Evolutionary conservation across 192 early-diverging fungal genomes (phyloP).

Genomic region (Chytriomyces sp.): DNA sequence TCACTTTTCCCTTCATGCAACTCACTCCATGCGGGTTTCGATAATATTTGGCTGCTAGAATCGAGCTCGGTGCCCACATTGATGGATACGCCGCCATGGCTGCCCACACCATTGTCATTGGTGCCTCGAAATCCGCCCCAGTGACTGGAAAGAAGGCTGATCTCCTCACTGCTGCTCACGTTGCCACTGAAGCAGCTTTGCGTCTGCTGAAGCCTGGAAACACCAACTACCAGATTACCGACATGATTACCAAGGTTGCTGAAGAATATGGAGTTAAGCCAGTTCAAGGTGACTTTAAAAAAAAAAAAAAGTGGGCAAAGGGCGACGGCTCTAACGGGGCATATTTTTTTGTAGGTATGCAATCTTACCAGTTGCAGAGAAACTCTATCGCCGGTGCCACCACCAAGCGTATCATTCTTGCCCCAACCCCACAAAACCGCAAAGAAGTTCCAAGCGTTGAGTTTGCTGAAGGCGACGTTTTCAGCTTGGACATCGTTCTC

Average conservation of each 20-base stretch:
- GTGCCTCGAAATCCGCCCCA: constrained; percentile 69
- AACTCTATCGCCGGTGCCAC: constrained; percentile 84
- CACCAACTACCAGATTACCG: constrained; percentile 73
- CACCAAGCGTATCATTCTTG: constrained; percentile 89
- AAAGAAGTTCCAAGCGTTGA: constrained; percentile 64
- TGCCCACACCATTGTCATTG: constrained; percentile 88
- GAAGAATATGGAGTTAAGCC: constrained; percentile 83
- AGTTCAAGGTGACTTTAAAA: constrained; percentile 69
- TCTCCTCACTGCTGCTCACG: constrained; percentile 84
- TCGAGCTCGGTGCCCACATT: constrained; percentile 91
- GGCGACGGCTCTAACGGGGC: not conserved
- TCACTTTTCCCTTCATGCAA: not conserved
- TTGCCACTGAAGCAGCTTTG: constrained; percentile 81
- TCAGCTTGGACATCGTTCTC: constrained; percentile 86
- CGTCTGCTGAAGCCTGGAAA: constrained; percentile 87
- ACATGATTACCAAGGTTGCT: constrained; percentile 79
- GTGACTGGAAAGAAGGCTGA: constrained; percentile 85
- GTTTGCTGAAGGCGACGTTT: constrained; percentile 90
- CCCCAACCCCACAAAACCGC: constrained; percentile 78
- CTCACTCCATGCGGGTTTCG: constrained; percentile 15
- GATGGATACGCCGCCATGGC: constrained; percentile 90
- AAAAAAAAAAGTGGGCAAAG: not conserved
- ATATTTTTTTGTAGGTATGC: constrained; percentile 61
- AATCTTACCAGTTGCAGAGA: constrained; percentile 84
- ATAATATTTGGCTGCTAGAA: constrained; percentile 37